Evolutionary conservation across 176 grass and related monocot species (phyloP).

Genomic region (Ensete glaucum): DNA sequence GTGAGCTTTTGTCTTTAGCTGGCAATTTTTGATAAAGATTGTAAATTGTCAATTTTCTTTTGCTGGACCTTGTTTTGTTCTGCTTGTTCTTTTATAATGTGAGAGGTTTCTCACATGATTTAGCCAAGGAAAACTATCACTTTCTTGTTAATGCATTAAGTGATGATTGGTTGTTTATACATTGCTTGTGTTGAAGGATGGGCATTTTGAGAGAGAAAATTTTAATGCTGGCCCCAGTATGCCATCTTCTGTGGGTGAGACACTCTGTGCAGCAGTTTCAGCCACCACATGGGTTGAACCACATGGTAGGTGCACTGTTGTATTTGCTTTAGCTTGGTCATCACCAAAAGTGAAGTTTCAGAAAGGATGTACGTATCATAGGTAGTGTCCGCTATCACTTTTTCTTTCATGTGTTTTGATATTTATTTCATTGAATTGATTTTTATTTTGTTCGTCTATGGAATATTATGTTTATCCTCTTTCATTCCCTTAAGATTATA

Average conservation of each 20-base stretch:
- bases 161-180: not conserved
- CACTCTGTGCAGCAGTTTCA: constrained; percentile 84
- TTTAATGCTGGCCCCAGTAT: constrained; percentile 52
- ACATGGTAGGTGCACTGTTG: constrained; percentile 73
- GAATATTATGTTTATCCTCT: not conserved
- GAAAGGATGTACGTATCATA: constrained; percentile 70
- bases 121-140: not conserved
- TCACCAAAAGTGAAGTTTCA: constrained; percentile 86
- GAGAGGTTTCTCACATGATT: not conserved
- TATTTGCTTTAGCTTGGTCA: constrained; percentile 81
- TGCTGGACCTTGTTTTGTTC: not conserved
- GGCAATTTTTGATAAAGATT: not conserved
- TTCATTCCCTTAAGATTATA: too few species aligned
- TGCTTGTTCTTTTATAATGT: constrained; percentile 2
- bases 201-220: constrained; percentile 76
- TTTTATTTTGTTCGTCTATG: not conserved
- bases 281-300: constrained; percentile 96
- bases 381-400: constrained; percentile 31
- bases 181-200: constrained; percentile 40
- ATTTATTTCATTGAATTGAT: not conserved
- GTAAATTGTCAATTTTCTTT: not conserved
- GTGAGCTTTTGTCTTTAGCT: constrained; percentile 30
- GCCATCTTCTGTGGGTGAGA: constrained; percentile 58
- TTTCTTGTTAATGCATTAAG: not conserved
- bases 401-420: not conserved